Conservation (phyloP, 768 basidiomycete genomes). For the Coprinopsis sp. region DNA sequence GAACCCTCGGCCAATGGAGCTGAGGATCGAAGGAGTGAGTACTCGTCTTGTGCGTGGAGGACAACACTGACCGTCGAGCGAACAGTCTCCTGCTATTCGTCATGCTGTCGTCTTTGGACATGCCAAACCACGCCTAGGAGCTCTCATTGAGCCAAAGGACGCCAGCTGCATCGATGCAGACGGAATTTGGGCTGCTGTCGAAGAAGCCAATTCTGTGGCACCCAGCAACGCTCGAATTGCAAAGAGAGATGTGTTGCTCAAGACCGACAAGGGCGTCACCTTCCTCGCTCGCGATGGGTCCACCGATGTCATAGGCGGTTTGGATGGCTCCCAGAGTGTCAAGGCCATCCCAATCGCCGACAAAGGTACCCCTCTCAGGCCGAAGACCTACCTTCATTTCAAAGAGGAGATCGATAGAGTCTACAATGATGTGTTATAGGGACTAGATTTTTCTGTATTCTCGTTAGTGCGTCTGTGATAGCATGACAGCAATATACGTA, state of each 20-base stretch:
- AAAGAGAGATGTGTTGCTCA: neutral
- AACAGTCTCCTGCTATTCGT: neutral
- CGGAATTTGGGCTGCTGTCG: neutral
- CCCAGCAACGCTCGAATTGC: neutral
- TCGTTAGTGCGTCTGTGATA: too few species aligned
- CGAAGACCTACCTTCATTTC: neutral
- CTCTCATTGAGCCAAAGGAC: slow-evolving; percentile 1
- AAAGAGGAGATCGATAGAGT: slow-evolving; percentile 1
- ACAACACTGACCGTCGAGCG: neutral
- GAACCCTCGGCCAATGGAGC: neutral
- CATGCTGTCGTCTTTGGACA: slow-evolving; percentile 1
- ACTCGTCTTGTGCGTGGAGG: neutral
- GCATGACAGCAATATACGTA: too few species aligned
- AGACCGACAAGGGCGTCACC: neutral
- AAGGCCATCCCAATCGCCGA: neutral
- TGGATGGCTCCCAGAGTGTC: neutral
- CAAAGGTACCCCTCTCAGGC: neutral
- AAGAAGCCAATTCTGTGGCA: neutral
- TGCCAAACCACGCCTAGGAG: neutral
- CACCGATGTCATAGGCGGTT: neutral
- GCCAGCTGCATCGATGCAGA: neutral
- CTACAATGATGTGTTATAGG: neutral
- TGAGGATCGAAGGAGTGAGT: slow-evolving; percentile 1
- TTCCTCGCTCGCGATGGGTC: neutral
- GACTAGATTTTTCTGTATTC: too few species aligned